These are phyloP conservation scores for Avicennia marina DNA, from an alignment of 257 asterid species.

Conservation along the genomic window DNA sequence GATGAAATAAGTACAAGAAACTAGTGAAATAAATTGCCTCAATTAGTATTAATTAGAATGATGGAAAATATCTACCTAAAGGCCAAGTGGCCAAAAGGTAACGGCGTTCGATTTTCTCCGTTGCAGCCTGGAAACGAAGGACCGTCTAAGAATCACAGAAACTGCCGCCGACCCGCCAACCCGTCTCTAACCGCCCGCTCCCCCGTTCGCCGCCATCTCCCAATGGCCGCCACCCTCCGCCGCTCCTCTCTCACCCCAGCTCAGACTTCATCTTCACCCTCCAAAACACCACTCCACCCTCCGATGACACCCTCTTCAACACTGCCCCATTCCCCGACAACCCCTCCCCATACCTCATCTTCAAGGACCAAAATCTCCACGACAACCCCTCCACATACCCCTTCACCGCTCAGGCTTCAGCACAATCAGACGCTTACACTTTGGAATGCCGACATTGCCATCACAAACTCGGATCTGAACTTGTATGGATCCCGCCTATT, in stretches of 20 bases:
- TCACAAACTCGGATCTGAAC: constrained; percentile 52
- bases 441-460: constrained; percentile 73
- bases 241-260: constrained; percentile 21
- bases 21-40: too few species aligned
- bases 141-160: constrained; percentile 43
- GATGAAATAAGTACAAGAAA: too few species aligned
- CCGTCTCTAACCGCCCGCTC: constrained; percentile 36
- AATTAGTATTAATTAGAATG: too few species aligned
- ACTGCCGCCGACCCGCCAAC: constrained; percentile 39
- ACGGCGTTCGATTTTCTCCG: too few species aligned
- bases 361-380: constrained; percentile 90
- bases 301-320: constrained; percentile 40
- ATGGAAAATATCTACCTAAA: too few species aligned
- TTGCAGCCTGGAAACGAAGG: constrained; percentile 48
- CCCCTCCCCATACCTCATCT: constrained; percentile 41
- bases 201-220: constrained; percentile 32
- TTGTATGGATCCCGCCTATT: constrained; percentile 89
- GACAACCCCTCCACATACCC: constrained; percentile 33
- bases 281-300: constrained; percentile 39
- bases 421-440: constrained; percentile 66
- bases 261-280: constrained; percentile 47
- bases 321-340: constrained; percentile 17
- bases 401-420: constrained; percentile 62
- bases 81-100: too few species aligned
- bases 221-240: constrained; percentile 11